A percentile compares a stretch with the other conserved stretches of the same genome.
Conservation (phyloP, 1,284 basidiomycete species). For the Pyrrhoderma noxium region DNA sequence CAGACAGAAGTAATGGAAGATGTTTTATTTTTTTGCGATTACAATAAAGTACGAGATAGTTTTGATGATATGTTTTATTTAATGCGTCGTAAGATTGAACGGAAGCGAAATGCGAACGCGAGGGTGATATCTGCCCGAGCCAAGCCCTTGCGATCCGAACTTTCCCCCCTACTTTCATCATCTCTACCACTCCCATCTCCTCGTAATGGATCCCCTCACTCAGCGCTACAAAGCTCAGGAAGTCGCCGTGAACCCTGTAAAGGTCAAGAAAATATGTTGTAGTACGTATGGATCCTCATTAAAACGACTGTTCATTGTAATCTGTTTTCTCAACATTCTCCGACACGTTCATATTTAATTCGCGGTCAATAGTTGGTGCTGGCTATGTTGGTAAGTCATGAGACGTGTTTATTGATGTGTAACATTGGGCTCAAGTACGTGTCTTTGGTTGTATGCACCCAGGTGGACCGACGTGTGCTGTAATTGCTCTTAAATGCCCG, state of each 20-base stretch:
- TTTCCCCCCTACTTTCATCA: slow-evolving; percentile 2
- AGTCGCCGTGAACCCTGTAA: slow-evolving; percentile 33
- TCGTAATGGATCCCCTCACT: slow-evolving; percentile 7
- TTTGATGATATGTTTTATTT: not conserved
- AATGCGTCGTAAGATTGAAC: too few relatives aligned
- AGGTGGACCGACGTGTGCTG: slow-evolving; percentile 93
- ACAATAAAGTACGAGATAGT: too few relatives aligned
- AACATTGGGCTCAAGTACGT: slow-evolving; percentile 3
- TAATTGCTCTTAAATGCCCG: slow-evolving; percentile 93
- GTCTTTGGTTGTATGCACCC: slow-evolving; percentile 16
- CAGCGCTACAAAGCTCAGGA: slow-evolving; percentile 16
- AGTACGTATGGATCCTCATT: slow-evolving; percentile 49
- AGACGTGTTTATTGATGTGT: not conserved
- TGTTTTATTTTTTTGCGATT: too few relatives aligned
- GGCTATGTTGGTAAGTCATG: slow-evolving; percentile 85
- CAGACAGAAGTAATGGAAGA: too few relatives aligned
- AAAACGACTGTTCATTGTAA: slow-evolving; percentile 12
- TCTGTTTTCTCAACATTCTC: not conserved
- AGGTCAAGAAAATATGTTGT: slow-evolving; percentile 85
- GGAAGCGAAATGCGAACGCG: too few relatives aligned
- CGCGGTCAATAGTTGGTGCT: slow-evolving; percentile 66
- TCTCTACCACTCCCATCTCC: slow-evolving; percentile 1
- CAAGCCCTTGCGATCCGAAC: not conserved
- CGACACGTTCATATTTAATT: not conserved
- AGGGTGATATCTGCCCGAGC: too few relatives aligned